phyloP scores from a whole-genome alignment of 352 stramenopile genomes.

The Pythium volutum region DNA sequence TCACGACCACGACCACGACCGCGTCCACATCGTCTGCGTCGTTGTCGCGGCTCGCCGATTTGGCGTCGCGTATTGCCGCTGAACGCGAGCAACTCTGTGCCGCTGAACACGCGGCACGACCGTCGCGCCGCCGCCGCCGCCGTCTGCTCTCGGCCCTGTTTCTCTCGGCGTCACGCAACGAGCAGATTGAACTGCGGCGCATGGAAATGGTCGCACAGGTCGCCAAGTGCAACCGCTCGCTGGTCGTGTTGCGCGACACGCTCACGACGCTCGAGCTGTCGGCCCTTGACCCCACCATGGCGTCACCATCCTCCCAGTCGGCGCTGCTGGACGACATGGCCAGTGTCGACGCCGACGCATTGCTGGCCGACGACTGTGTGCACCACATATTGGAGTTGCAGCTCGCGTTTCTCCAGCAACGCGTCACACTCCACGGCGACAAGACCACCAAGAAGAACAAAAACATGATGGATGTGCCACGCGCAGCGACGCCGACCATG shows the following conservation, averaged over 20 bases:
- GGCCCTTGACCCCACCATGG: conserved; percentile 26
- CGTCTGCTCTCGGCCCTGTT: conserved; percentile 49
- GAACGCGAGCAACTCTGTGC: conserved; percentile 39
- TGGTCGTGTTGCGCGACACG: conserved; percentile 45
- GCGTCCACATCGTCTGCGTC: conserved; percentile 23
- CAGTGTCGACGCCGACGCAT: conserved; percentile 42
- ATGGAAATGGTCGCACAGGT: conserved; percentile 74
- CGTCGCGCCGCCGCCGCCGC: conserved; percentile 35
- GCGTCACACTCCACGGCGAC: conserved; percentile 46
- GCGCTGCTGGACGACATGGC: background rate
- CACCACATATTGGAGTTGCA: conserved; percentile 60
- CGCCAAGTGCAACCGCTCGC: conserved; percentile 53
- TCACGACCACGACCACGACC: too few species aligned
- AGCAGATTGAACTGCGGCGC: conserved; percentile 58
- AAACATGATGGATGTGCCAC: conserved; percentile 2
- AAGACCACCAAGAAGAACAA: too few species aligned
- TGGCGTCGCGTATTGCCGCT: conserved; percentile 51
- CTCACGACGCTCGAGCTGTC: conserved; percentile 36
- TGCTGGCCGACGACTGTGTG: conserved; percentile 59
- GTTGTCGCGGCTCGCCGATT: conserved; percentile 29
- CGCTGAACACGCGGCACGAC: conserved; percentile 36
- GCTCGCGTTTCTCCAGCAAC: conserved; percentile 47
- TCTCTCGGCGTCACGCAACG: conserved; percentile 45
- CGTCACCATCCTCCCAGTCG: background rate
- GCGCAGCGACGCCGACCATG: conserved; percentile 12